Evolutionary conservation across 1,284 basidiomycete species (phyloP), one percentile per base, ranked within the genome.

Genomic region (Boletus chippewaensis): DNA sequence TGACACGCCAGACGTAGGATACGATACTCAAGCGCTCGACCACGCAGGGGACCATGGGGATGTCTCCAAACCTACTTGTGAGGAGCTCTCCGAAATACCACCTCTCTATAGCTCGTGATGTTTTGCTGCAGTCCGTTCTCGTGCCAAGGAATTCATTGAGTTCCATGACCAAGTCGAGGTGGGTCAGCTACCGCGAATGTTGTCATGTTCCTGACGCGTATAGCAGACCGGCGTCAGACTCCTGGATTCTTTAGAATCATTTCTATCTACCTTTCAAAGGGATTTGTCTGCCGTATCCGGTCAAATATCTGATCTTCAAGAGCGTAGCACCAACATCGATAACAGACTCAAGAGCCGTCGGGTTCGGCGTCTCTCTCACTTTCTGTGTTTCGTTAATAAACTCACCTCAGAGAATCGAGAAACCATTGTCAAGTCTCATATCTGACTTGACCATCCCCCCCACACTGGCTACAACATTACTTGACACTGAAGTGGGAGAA

Each of bases 271-370:
- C 0, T 99, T 99, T 62, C 94, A 97, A 69, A 86, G 80, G 58
- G 95, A 99, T 69, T 77, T 99, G 5, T 88, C 89, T 4, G 84
- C 87, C 2, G 94, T 98, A 5, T 97, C 95, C 3, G 89, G 91
- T 0, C 95, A 99, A 65, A 96, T 99, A 64, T 87, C 91, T 0
- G 89, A 95, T 57, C 77, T 99, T 22, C 95, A 99, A 66, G 79
- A 82, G 54, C 80, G 91, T 35, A 95, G 91, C 63, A 87, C 90
- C 57, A 84, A 87, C 43, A 95, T 99, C 44, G 95, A 97, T 57
- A 81, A 80, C 53, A 80, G 87, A 53, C 75, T 98, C 47, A 89
- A 86, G 66, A 88, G 84, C 43, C 78, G 94, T 50, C 79, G 85
- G 69, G 92, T 95, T 60, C 52, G 81, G 70, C 28, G 20, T 32